A percentile compares a stretch with the other conserved stretches of the same genome.
Evolutionary conservation across 1,139 yeast genomes (phyloP).

Genomic region (Suhomyces anneliseae): DNA sequence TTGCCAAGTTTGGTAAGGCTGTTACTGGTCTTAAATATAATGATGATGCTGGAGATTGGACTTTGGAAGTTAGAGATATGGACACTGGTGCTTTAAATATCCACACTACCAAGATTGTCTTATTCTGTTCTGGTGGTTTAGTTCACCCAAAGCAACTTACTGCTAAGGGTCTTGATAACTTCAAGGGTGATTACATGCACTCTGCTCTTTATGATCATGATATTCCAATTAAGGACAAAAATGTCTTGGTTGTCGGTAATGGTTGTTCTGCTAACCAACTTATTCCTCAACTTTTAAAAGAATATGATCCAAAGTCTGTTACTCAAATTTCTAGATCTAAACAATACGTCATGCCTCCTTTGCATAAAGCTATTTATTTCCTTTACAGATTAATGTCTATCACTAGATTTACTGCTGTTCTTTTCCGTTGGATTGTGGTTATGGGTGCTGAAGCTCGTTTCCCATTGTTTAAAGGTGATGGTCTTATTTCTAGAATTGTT

Average conservation of each 20-base stretch:
- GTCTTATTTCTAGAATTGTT: slow-evolving; percentile 25
- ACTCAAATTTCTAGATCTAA: slow-evolving; percentile 40
- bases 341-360: slow-evolving; percentile 44
- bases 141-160: slow-evolving; percentile 34
- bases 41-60: slow-evolving; percentile 40
- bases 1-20: slow-evolving; percentile 31
- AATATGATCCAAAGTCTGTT: slow-evolving; percentile 24
- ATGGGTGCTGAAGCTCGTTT: slow-evolving; percentile 35
- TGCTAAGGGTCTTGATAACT: slow-evolving; percentile 40
- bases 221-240: slow-evolving; percentile 29
- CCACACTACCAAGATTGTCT: slow-evolving; percentile 31
- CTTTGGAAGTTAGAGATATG: slow-evolving; percentile 32
- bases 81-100: slow-evolving; percentile 28
- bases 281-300: slow-evolving; percentile 28
- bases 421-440: slow-evolving; percentile 32
- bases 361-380: slow-evolving; percentile 24
- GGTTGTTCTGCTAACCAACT: slow-evolving; percentile 28
- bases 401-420: slow-evolving; percentile 26
- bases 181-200: slow-evolving; percentile 48
- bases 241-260: slow-evolving; percentile 26
- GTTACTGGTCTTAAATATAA: slow-evolving; percentile 33
- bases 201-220: slow-evolving; percentile 49
- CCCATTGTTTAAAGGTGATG: slow-evolving; percentile 38
- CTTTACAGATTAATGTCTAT: slow-evolving; percentile 28
- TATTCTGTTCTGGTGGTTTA: slow-evolving; percentile 42